phyloP scores from a whole-genome alignment of 345 rosid genomes.

The Stellera chamaejasme region DNA sequence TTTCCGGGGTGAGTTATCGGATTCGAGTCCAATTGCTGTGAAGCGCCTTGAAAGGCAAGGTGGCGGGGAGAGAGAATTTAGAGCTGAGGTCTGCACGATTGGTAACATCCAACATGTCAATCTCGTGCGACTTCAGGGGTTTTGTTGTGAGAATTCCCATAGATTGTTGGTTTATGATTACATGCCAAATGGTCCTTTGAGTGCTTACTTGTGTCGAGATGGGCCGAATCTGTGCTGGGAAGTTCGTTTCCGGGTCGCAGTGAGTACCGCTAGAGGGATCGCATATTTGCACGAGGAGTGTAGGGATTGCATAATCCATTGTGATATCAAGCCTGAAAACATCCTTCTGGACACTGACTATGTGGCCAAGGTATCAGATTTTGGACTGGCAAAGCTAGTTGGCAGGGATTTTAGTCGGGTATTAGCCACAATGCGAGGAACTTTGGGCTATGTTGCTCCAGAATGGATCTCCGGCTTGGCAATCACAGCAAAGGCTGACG shows the following conservation, averaged over 20 bases:
- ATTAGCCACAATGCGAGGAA: constrained; percentile 54
- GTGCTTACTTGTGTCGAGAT: constrained; percentile 30
- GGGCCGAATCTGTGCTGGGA: constrained; percentile 38
- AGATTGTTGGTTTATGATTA: constrained; percentile 55
- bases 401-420: constrained; percentile 56
- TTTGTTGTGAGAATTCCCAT: constrained; percentile 56
- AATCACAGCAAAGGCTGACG: constrained; percentile 62
- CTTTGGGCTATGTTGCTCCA: constrained; percentile 63
- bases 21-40: constrained; percentile 45
- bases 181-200: constrained; percentile 61
- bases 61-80: constrained; percentile 49
- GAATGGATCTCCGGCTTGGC: constrained; percentile 59
- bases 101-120: constrained; percentile 74
- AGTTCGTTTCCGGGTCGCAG: constrained; percentile 31
- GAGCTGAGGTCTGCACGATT: constrained; percentile 65
- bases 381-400: constrained; percentile 54
- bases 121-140: constrained; percentile 60
- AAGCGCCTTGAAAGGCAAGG: constrained; percentile 59
- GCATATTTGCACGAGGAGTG: constrained; percentile 62
- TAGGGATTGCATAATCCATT: constrained; percentile 51
- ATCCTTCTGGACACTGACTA: constrained; percentile 43
- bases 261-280: constrained; percentile 55
- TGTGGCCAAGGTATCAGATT: constrained; percentile 47
- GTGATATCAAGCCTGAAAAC: constrained; percentile 62
- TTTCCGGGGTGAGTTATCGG: constrained; percentile 38